Base-by-base conservation (phyloP, 352 stramenopile genomes). In the Pythium myriotylum region DNA sequence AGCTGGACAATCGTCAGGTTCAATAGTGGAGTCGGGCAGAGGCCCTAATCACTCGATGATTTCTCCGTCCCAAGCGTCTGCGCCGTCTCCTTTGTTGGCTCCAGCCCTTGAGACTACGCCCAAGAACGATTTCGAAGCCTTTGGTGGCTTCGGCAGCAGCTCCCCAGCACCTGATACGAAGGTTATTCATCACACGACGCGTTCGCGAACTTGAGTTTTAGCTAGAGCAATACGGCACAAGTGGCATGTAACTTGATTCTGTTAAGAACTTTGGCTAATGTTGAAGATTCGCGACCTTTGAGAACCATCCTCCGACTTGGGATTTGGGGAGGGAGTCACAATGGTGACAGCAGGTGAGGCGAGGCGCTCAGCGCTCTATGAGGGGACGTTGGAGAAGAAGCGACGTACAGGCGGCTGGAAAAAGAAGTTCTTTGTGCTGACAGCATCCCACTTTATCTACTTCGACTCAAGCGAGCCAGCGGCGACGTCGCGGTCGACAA, bases 381-480 rank as follows among this genome's bases (percentile, higher is more conserved):
- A 87, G 37, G 83, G 81, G 9, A 50, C 72, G 7, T 63, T 92
- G 13, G 83, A 92, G 68, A 85, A 88, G 59, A 80, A 87, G 74
- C 72, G 77, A 29, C 79, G 79, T 58, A 88, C 81, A 46, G 81
- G 82, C 35, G 82, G 82, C 42, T 95, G 86, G 86, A 90, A 86
- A 61, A 91, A 91, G 68, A 79, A 85, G 58, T 81, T 81, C 49
- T 92, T 91, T 39, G 65, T 93, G 23, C 70, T 95, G 55, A 93
- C 82, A 20, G 68, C 71, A 2, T 74, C 74, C 26, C 77, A 85
- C 19, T 79, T 81, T 40, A 74, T 86, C 61, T 86, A 87, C 65
- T 95, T 90, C 45, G 84, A 93, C 43, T 72, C 79, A 43, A 62
- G 32, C 35, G 60, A 67, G 12, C 23, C 24, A 17, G 17, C 7